Conservation (phyloP, 306 rosid species). For the Macrotyloma uniflorum region DNA sequence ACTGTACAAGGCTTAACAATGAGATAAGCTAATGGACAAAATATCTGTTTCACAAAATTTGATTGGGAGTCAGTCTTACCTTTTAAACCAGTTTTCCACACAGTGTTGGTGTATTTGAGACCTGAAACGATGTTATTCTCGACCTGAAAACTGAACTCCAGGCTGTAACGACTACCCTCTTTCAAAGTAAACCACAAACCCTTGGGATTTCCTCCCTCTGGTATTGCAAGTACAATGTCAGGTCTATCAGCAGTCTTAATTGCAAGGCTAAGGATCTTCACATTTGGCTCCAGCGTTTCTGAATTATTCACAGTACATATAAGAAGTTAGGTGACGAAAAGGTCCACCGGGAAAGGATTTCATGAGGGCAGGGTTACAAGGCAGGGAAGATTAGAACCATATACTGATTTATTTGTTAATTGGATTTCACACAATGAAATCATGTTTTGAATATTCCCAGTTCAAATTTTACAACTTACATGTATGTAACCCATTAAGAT, state of each 20-base stretch:
- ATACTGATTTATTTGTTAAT: slow-evolving; percentile 10
- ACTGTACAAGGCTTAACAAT: slow-evolving; percentile 53
- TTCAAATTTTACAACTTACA: slow-evolving; percentile 5
- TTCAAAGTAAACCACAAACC: slow-evolving; percentile 94
- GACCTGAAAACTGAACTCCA: slow-evolving; percentile 79
- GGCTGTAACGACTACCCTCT: slow-evolving; percentile 92
- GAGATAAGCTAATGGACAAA: slow-evolving; percentile 13
- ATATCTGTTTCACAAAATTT: neutral
- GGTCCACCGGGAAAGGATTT: slow-evolving; percentile 12
- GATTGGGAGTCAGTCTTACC: slow-evolving; percentile 44
- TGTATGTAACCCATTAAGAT: neutral
- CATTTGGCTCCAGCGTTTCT: slow-evolving; percentile 91
- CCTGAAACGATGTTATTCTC: slow-evolving; percentile 90
- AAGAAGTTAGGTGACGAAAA: neutral
- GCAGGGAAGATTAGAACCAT: neutral
- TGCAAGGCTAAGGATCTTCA: slow-evolving; percentile 84
- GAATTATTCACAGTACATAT: slow-evolving; percentile 18
- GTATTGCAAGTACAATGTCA: slow-evolving; percentile 78
- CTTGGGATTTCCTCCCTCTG: slow-evolving; percentile 78
- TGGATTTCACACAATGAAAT: slow-evolving; percentile 32
- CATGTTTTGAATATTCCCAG: neutral
- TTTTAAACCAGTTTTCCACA: slow-evolving; percentile 89
- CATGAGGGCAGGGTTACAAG: neutral
- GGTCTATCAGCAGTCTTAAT: slow-evolving; percentile 70
- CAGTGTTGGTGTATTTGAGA: slow-evolving; percentile 88